These are phyloP conservation scores for Bimuria novae-zelandiae DNA, from an alignment of 2,329 filamentous ascomycete species.

Conservation along the genomic window DNA sequence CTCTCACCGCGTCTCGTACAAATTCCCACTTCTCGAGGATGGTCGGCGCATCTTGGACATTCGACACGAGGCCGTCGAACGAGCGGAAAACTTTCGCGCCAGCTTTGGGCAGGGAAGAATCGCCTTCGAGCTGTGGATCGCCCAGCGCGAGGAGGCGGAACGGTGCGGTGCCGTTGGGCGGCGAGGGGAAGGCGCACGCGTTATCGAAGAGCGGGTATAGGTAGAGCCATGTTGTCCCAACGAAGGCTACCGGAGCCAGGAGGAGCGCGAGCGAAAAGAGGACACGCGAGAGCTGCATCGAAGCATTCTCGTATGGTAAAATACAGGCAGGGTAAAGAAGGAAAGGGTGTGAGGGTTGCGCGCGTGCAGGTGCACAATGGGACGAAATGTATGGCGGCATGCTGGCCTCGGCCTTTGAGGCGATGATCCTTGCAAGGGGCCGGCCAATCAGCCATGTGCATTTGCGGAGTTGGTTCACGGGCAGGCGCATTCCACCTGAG, in stretches of 20 bases:
- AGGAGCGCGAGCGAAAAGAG: constrained; percentile 53
- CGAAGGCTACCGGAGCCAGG: constrained; percentile 68
- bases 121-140: constrained; percentile 92
- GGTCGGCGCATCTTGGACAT: constrained; percentile 25
- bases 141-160: constrained; percentile 87
- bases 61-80: constrained; percentile 42
- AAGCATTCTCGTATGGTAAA: constrained; percentile 38
- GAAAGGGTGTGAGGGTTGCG: not conserved
- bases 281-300: constrained; percentile 57
- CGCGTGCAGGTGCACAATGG: constrained; percentile 5
- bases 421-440: not conserved
- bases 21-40: constrained; percentile 13
- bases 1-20: constrained; percentile 17
- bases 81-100: constrained; percentile 44
- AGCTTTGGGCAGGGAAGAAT: constrained; percentile 72
- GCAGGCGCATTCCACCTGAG: too few species aligned
- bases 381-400: constrained; percentile 6
- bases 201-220: constrained; percentile 77
- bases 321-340: too few species aligned
- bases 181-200: constrained; percentile 76
- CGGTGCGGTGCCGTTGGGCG: constrained; percentile 59
- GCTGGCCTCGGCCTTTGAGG: constrained; percentile 5
- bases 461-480: constrained; percentile 6
- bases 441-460: constrained; percentile 4
- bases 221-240: constrained; percentile 79